Base-by-base conservation (phyloP, 345 rosid genomes). In the Chamaenerion angustifolium region DNA sequence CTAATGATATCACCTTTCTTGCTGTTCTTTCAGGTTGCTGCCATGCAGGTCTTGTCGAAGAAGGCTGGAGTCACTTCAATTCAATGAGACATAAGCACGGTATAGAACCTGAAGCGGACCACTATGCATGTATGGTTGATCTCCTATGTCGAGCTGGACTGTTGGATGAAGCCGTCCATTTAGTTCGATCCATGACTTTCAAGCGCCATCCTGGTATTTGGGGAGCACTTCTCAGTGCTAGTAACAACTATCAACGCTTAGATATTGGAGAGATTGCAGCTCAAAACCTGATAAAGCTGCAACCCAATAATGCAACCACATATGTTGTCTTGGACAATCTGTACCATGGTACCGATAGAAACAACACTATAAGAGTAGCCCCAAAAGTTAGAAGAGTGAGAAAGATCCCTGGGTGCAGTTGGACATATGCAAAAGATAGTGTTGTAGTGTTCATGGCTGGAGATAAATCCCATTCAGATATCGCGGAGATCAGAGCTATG, bases 361-460 rank as follows among this genome's bases (percentile, higher is more conserved):
- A 18, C 37, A 64, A 77, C 57, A 56, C 52, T 23, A 42, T 83
- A 54, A 68, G 83, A 58, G 65, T 57, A 62, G 59, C 44, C 40
- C 70, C 71, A 67, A 70, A 64, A 64, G 63, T 65, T 10, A 80
- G 61, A 68, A 56, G 82, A 31, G 55, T 83, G 52, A 81, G 62
- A 80, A 87, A 87, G 64, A 79, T 63, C 66, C 89, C 90, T 1
- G 96, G 94, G 14, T 81, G 73, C 59, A 83, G 94, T 51, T 87
- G 96, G 96, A 72, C 80, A 48, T 49, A 47, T 9, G 16, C 70
- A 57, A 68, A 69, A 25, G 78, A 71, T 54, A 48, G 62, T 42
- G 69, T 74, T 59, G 73, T 72, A 52, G 54, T 69, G 56, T 76
- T 81, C 58, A 69, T 72, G 8, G 75, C 77, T 3, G 80, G 85